Percentiles rank a stretch among this genome's conserved stretches.
Evolutionary conservation across 495 filamentous ascomycete genomes (phyloP).

Genomic region (Trichoderma gamsii): DNA sequence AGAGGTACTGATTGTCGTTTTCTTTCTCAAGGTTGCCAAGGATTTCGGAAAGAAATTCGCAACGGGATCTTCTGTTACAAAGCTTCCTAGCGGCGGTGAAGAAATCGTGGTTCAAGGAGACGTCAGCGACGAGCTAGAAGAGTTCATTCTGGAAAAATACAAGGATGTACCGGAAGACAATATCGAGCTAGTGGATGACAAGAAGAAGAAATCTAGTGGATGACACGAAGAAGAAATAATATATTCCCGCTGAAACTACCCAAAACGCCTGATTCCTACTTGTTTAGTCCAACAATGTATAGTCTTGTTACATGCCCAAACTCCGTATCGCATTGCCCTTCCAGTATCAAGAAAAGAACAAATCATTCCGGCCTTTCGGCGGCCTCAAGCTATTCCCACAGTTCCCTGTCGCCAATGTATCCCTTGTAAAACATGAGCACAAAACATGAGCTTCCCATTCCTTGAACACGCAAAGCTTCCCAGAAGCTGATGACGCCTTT

Average conservation of each 20-base stretch:
- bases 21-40: constrained; percentile 49
- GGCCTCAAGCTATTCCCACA: not conserved
- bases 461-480: not conserved
- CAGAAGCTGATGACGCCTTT: constrained; percentile 14
- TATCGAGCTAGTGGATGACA: constrained; percentile 87
- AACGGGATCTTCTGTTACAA: constrained; percentile 87
- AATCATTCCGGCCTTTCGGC: not conserved
- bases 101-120: constrained; percentile 98
- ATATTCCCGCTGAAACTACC: constrained; percentile 20
- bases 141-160: constrained; percentile 82
- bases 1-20: constrained; percentile 29
- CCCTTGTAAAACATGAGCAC: no score
- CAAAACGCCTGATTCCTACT: not conserved
- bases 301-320: not conserved
- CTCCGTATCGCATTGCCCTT: not conserved
- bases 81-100: constrained; percentile 76
- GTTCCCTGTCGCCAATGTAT: not conserved
- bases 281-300: constrained; percentile 3
- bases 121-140: constrained; percentile 87
- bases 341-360: constrained; percentile 15
- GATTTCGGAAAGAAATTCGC: constrained; percentile 91
- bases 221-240: constrained; percentile 84
- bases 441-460: not conserved
- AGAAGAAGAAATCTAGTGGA: constrained; percentile 89
- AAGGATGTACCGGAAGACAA: constrained; percentile 84